These are phyloP conservation scores for Alternaria arborescens DNA, from an alignment of 2,329 filamentous ascomycete species.

Conservation along the genomic window DNA sequence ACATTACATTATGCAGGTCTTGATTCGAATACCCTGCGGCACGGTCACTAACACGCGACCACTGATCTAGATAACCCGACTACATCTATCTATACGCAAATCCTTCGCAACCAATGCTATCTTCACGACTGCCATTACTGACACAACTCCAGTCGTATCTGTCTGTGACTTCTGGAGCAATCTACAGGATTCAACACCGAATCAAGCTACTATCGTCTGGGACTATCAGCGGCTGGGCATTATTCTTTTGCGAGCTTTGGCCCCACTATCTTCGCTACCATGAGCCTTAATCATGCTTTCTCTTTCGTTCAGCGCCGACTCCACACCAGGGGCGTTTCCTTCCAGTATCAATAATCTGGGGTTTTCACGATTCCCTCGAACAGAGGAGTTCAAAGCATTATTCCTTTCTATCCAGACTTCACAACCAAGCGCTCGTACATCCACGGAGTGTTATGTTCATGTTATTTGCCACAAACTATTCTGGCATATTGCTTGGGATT, in stretches of 20 bases:
- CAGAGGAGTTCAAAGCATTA: neutral
- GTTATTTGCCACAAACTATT: neutral
- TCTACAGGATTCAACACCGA: neutral
- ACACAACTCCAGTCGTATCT: neutral
- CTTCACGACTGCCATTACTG: neutral
- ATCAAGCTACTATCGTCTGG: neutral
- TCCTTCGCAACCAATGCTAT: neutral
- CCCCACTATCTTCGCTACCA: neutral
- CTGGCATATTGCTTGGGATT: neutral
- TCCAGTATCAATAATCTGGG: neutral
- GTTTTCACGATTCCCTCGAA: neutral
- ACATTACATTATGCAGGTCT: neutral
- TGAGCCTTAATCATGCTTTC: neutral
- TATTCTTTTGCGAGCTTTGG: neutral
- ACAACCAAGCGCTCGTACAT: neutral
- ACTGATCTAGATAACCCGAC: neutral
- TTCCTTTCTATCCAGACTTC: neutral
- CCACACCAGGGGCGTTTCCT: neutral
- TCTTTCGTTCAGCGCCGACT: neutral
- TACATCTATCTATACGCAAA: neutral
- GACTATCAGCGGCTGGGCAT: neutral
- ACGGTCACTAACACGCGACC: neutral
- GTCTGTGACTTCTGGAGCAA: neutral
- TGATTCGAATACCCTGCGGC: neutral
- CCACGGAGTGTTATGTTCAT: neutral